Conservation (phyloP, 345 rosid species). For the Angophora floribunda region DNA sequence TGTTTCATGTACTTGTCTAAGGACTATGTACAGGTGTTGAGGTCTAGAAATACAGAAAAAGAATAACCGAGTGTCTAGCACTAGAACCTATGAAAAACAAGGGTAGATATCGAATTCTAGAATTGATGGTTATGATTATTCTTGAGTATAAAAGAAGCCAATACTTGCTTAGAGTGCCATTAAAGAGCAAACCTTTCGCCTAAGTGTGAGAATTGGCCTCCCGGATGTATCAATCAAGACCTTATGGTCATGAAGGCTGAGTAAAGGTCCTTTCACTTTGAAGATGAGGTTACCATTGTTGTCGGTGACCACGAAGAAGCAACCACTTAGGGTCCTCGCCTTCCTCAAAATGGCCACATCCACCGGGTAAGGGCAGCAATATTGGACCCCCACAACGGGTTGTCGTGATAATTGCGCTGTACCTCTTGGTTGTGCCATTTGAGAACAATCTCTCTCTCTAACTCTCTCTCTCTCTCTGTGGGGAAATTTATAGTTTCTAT, state of each 20-base stretch:
- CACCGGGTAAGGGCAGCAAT: slow-evolving; percentile 3
- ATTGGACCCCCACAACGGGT: slow-evolving; percentile 7
- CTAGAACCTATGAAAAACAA: neutral
- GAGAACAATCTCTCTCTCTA: neutral
- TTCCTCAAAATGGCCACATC: slow-evolving; percentile 13
- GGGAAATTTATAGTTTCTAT: neutral
- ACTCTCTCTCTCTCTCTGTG: no score
- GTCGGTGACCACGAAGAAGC: slow-evolving; percentile 8
- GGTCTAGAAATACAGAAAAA: neutral
- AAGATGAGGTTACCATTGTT: slow-evolving; percentile 8
- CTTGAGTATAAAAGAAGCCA: neutral
- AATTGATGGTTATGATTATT: neutral
- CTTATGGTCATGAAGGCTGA: neutral
- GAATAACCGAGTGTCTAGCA: neutral
- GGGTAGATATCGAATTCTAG: neutral
- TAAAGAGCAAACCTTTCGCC: neutral
- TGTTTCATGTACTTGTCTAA: no score
- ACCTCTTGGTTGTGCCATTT: neutral
- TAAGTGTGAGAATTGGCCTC: neutral
- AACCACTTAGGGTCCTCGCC: neutral
- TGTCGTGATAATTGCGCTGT: neutral
- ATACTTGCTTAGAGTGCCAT: neutral
- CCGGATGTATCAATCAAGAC: neutral
- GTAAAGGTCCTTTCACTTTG: slow-evolving; percentile 3
- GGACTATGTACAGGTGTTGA: no score